phyloP scores from a whole-genome alignment of 495 filamentous ascomycete species.

The Cercophora scortea region DNA sequence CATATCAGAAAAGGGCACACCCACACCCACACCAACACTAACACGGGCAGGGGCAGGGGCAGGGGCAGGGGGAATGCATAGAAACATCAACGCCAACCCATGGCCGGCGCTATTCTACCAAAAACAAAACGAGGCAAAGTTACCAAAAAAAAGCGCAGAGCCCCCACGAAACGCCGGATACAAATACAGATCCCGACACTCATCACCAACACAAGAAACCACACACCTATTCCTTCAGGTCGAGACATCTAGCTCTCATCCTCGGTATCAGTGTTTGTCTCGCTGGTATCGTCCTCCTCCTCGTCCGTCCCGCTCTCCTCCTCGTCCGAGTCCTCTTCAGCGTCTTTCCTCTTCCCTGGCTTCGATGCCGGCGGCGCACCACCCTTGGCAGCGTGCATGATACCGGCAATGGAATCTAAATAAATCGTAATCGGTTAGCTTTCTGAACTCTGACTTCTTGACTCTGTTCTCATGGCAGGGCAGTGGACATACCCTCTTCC shows the following conservation, averaged over 20 bases:
- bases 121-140: too few relatives aligned
- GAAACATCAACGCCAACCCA: too few relatives aligned
- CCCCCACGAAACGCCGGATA: too few relatives aligned
- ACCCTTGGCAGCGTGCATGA: slow-evolving; percentile 82
- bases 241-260: slow-evolving; percentile 34
- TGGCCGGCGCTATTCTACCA: too few relatives aligned
- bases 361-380: slow-evolving; percentile 39
- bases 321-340: slow-evolving; percentile 53
- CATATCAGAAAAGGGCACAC: too few relatives aligned
- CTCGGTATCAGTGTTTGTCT: slow-evolving; percentile 76
- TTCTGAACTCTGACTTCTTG: slow-evolving; percentile 4
- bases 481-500: slow-evolving; percentile 65
- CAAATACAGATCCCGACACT: too few relatives aligned
- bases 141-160: too few relatives aligned
- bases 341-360: slow-evolving; percentile 43
- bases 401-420: slow-evolving; percentile 85
- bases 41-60: too few relatives aligned
- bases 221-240: background rate
- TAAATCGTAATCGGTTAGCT: slow-evolving; percentile 17
- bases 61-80: too few relatives aligned
- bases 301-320: slow-evolving; percentile 88
- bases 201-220: too few relatives aligned
- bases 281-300: slow-evolving; percentile 67
- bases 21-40: too few relatives aligned
- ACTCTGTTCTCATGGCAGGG: too few relatives aligned